phyloP scores from a whole-genome alignment of 2,329 filamentous ascomycete genomes.

The Penicillium griseofulvum region DNA sequence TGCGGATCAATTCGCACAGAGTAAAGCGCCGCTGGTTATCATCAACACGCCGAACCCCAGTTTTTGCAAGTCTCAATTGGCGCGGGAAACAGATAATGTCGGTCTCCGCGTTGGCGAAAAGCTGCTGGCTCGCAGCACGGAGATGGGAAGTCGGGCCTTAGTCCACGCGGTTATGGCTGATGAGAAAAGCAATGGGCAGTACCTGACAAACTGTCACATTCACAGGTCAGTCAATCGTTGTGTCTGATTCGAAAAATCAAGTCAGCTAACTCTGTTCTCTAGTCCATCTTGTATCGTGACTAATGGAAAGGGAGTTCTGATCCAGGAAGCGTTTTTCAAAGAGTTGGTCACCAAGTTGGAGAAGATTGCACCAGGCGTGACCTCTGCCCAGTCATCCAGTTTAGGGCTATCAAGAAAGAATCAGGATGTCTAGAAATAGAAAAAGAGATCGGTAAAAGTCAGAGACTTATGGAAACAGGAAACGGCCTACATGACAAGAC shows the following conservation, averaged over 20 bases:
- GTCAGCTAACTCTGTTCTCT: not conserved
- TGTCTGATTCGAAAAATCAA: not conserved
- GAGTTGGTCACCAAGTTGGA: constrained; percentile 17
- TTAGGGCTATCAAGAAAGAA: no score
- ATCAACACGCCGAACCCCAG: constrained; percentile 46
- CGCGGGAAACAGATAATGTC: constrained; percentile 4
- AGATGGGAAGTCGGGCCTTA: constrained; percentile 19
- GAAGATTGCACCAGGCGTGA: constrained; percentile 11
- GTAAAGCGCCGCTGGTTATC: constrained; percentile 21
- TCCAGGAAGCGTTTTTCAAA: constrained; percentile 15
- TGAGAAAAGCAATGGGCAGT: constrained; percentile 16
- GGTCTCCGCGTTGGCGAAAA: constrained; percentile 14
- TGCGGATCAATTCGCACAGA: not conserved
- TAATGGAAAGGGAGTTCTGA: constrained; percentile 2
- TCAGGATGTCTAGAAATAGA: no score
- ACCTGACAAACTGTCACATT: constrained; percentile 20
- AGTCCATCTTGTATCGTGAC: constrained; percentile 13
- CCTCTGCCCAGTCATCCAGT: no score
- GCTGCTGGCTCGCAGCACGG: constrained; percentile 18
- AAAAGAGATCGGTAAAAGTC: no score
- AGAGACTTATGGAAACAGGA: not conserved
- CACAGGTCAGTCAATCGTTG: constrained; percentile 7
- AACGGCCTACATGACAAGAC: not conserved
- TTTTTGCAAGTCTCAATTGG: constrained; percentile 40
- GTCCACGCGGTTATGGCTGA: constrained; percentile 20